Evolutionary conservation across 257 asterid genomes (phyloP).

Genomic region (Solanum okadae): DNA sequence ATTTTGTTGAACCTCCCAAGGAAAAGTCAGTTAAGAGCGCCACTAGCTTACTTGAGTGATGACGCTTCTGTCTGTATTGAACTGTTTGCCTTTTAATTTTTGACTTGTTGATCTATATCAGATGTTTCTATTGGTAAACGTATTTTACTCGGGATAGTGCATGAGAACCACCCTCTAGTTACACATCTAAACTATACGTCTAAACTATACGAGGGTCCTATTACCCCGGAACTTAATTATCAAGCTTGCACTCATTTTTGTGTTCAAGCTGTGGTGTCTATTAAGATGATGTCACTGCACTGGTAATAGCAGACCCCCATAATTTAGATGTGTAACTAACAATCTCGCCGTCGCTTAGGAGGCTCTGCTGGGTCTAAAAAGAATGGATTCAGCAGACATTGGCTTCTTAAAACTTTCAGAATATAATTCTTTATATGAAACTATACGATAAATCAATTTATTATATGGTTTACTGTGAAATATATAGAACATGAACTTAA

Average conservation of each 20-base stretch:
- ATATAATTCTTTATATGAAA: neutral
- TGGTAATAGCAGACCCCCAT: neutral
- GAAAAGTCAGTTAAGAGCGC: neutral
- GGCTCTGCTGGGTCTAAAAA: neutral
- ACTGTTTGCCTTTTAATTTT: neutral
- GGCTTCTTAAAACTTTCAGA: neutral
- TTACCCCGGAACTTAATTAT: neutral
- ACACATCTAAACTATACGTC: neutral
- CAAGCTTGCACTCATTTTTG: neutral
- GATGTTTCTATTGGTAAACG: neutral
- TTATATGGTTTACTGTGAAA: neutral
- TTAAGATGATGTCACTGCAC: neutral
- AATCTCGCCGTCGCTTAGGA: neutral
- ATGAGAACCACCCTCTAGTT: neutral
- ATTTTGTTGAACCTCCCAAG: neutral
- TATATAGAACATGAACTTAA: neutral
- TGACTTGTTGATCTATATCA: neutral
- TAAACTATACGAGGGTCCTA: neutral
- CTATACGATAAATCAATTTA: neutral
- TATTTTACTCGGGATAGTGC: neutral
- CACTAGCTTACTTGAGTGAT: neutral
- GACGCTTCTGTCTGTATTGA: neutral
- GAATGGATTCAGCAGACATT: neutral
- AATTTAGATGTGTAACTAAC: too few species aligned
- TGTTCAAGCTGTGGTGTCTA: neutral